Base-by-base conservation (phyloP, 345 rosid genomes). In the Aegle marmelos region DNA sequence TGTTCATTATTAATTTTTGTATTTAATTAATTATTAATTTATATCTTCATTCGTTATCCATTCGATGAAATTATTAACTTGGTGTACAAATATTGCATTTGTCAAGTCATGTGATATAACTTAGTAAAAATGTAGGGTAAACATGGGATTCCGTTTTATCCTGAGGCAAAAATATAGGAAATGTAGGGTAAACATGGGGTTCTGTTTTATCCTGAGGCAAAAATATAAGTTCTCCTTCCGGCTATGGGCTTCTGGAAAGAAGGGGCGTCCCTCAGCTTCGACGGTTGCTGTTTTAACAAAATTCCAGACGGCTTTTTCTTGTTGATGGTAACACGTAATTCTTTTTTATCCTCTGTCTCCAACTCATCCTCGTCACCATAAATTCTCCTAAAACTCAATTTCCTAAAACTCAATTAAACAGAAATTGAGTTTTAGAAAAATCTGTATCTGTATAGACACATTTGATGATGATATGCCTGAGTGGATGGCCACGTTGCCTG, bases 401-500 rank as follows among this genome's bases (percentile, higher is more conserved):
- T 53, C 57, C 11, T 27, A 37, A 1, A 67, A 27, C 33, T 14
- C 30, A 37, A 37, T n/a, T 8, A n/a, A 24, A 39, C 5, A 37
- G 50, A 41, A 65, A 33, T 30, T 19, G 2, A 37, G 41, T 37
- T 37, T 37, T 34, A 34, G 6, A 34, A 34, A 34, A 37, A 37
- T 37, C 11, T 37, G 10, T 9, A 37, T 37, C 11, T 37, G 10
- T 9, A 37, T 2, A 8, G 41, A 9, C 41, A 7, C 41, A 37
- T 37, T 37, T 9, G 41, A 37, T 9, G 41, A 37, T 37, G 41
- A 37, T 37, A 37, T 37, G 41, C 41, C 41, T 24, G 50, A 70
- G 37, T 2, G 79, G 78, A 0, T 14, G 72, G 82, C 4, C 87
- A 50, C 85, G 48, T 30, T 60, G 3, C 60, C 6, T 82, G 82